Base-by-base conservation (phyloP, 2,329 filamentous ascomycete genomes). In the Colletotrichum gigasporum region DNA sequence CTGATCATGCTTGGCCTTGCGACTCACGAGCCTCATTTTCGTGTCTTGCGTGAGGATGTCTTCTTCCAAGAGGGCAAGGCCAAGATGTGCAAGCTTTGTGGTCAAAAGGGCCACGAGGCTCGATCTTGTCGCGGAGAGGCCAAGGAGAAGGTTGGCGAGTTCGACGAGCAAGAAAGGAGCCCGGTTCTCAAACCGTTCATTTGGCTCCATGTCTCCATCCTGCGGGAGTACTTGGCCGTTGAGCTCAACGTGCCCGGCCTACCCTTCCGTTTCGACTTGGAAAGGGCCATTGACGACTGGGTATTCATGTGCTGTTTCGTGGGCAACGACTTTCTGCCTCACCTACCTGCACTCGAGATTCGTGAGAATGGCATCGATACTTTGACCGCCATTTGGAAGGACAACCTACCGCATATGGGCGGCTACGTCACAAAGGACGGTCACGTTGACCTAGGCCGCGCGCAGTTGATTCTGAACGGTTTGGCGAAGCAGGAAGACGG, bases 271-370 rank as follows among this genome's bases (percentile, higher is more conserved):
- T 98, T 97, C 78, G 94, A 99, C 75, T 84, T 99, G 44, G 96
- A 99, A 78, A 90, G 96, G 69, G 94, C 94, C 24, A 87, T 98
- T 63, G 96, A 98, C 77, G 95, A 98, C 75, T 98, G 95, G 96
- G 93, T 98, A 12, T 98, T 98, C 77, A 96, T 98, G 89, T 98
- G 95, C 80, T 98, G 96, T 81, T 98, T 98, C 75, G 95, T 98
- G 60, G 95, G 95, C 69, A 99, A 99, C 78, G 96, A 99, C 82
- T 99, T 99, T 80, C 81, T 99, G 70, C 96, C 96, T 52, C 96
- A 99, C 83, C 83, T 99, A 63, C 96, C 96, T n/a, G 97, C 95
- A 72, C 85, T 99, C 63, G 96, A 98, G 76, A 98, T 99, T 75
- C 89, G 96, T 65, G 96, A 99, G 74, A 94, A 97, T 75, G 95